These are phyloP conservation scores for Metschnikowia peoriensis DNA, from an alignment of 805 yeast species.

Conservation along the genomic window DNA sequence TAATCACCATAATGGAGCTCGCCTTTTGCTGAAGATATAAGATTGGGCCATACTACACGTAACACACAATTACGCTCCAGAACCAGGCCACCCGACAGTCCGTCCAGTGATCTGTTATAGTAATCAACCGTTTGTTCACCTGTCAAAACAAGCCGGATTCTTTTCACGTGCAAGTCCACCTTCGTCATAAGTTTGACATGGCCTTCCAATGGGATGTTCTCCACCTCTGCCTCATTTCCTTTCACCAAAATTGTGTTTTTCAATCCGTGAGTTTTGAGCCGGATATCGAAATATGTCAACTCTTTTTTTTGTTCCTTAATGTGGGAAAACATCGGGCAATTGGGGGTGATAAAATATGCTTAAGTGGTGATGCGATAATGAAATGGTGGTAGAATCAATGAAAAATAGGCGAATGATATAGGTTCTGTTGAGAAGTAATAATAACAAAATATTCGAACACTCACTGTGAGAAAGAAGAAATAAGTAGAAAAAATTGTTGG, in stretches of 20 bases:
- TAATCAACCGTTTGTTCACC: conserved; percentile 47
- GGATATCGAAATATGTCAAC: conserved; percentile 37
- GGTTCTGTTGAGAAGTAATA: too few relatives aligned
- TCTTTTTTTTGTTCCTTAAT: conserved; percentile 16
- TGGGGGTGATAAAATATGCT: too few relatives aligned
- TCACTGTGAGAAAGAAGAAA: too few relatives aligned
- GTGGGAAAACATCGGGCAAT: conserved; percentile 11
- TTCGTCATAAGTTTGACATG: conserved; percentile 46
- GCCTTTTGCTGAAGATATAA: conserved; percentile 42
- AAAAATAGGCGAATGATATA: too few relatives aligned
- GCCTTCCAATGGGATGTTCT: conserved; percentile 44
- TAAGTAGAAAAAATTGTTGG: neutral
- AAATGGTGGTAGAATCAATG: too few relatives aligned
- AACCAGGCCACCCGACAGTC: conserved; percentile 32
- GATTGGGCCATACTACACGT: conserved; percentile 48
- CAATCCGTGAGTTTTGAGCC: conserved; percentile 38
- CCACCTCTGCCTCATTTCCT: conserved; percentile 47
- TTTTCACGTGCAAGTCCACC: conserved; percentile 39
- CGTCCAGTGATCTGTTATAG: conserved; percentile 31
- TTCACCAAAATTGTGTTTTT: conserved; percentile 42
- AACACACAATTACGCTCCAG: conserved; percentile 40
- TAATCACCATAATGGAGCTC: conserved; percentile 38
- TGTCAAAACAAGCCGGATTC: conserved; percentile 35
- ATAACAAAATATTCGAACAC: too few relatives aligned
- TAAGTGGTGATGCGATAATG: too few relatives aligned